Percentiles rank a stretch among this genome's conserved stretches.
Evolutionary conservation across 371 early-diverging fungal genomes (phyloP).

Genomic region (Mucor velutinosus): DNA sequence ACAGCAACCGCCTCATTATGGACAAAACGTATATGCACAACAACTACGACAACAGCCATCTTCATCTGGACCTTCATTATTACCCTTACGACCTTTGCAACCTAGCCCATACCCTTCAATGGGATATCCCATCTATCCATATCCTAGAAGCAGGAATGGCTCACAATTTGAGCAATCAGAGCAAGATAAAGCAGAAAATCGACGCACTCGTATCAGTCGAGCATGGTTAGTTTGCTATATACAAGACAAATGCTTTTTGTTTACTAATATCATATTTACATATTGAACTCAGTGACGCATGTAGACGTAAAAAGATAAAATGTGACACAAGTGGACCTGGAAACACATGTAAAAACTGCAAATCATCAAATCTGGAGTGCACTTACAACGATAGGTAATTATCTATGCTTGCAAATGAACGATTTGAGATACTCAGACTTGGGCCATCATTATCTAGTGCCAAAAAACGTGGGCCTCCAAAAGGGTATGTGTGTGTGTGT

Average conservation of each 20-base stretch:
- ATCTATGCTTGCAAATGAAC: neutral
- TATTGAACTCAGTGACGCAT: constrained; percentile 25
- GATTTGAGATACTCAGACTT: neutral
- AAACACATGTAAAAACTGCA: constrained; percentile 33
- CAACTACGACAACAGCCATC: neutral
- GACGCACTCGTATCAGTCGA: constrained; percentile 45
- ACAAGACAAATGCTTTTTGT: neutral
- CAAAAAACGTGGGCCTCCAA: constrained; percentile 64
- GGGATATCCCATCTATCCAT: constrained; percentile 11
- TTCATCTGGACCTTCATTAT: neutral
- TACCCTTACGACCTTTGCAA: constrained; percentile 10
- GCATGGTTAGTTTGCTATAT: constrained; percentile 34
- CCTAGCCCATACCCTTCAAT: constrained; percentile 14
- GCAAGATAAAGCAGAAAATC: constrained; percentile 13
- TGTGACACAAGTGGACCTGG: constrained; percentile 26
- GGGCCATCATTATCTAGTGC: constrained; percentile 14
- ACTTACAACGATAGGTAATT: constrained; percentile 39
- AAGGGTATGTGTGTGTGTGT: constrained; percentile 37
- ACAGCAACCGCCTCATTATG: neutral
- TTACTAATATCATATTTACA: neutral
- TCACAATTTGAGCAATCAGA: neutral
- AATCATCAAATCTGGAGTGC: constrained; percentile 21
- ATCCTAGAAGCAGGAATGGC: neutral
- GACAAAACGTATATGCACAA: neutral
- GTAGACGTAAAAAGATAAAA: constrained; percentile 38